Conservation (phyloP, 139 green algal species). For the Coccomyxa sp. region DNA sequence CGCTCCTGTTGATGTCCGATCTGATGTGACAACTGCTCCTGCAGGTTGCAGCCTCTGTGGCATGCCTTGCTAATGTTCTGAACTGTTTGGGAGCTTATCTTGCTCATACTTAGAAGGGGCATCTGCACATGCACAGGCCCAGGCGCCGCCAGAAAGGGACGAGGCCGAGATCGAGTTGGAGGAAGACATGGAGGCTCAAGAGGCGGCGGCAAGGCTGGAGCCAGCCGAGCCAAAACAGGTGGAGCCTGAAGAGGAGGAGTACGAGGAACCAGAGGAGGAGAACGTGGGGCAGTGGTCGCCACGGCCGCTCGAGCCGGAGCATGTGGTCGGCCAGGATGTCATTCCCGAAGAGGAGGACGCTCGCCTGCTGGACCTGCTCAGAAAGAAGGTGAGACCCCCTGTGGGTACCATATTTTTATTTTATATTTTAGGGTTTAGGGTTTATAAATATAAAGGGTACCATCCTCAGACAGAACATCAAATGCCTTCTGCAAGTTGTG, state of each 20-base stretch:
- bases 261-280: background rate
- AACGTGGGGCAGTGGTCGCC: slow-evolving; percentile 53
- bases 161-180: background rate
- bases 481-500: no score
- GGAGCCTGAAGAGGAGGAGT: background rate
- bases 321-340: slow-evolving; percentile 51
- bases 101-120: background rate
- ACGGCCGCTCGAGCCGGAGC: slow-evolving; percentile 38
- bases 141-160: background rate
- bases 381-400: slow-evolving; percentile 40
- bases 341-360: slow-evolving; percentile 72
- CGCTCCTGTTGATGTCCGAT: no score
- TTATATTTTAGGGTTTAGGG: background rate
- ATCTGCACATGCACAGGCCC: background rate
- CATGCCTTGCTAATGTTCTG: no score
- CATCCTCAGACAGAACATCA: no score
- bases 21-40: no score
- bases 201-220: slow-evolving; percentile 5
- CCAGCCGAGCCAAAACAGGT: background rate
- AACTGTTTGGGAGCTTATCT: no score
- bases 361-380: slow-evolving; percentile 51
- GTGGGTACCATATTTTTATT: background rate
- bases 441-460: background rate
- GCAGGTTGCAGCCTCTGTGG: no score
- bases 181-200: background rate